Conservation (phyloP, 208 protist species). For the Leishmania lainsoni region DNA sequence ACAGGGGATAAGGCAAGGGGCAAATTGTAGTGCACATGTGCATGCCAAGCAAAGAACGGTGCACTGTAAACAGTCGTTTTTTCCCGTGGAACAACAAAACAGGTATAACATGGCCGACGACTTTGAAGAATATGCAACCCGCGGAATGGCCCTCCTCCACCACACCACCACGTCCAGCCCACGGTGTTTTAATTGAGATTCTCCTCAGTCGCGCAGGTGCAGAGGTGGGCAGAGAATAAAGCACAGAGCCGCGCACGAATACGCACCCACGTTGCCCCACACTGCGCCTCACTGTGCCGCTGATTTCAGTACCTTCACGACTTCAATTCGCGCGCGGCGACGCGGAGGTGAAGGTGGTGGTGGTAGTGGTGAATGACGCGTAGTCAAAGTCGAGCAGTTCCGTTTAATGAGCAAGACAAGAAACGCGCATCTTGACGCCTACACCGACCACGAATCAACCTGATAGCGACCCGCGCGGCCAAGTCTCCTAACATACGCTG, state of each 20-base stretch:
- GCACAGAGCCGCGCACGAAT: not conserved
- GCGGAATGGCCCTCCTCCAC: not conserved
- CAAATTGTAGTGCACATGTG: not conserved
- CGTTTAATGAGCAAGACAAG: not conserved
- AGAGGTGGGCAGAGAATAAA: not conserved
- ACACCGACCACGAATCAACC: constrained; percentile 90
- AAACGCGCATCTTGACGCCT: constrained; percentile 5
- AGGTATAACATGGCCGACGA: not conserved
- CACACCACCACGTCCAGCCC: not conserved
- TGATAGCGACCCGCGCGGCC: constrained; percentile 64
- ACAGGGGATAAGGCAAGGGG: not conserved
- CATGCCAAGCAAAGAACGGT: not conserved
- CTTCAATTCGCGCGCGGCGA: not conserved
- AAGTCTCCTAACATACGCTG: constrained; percentile 42
- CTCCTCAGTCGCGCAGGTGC: not conserved
- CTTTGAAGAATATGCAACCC: not conserved
- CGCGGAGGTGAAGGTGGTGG: not conserved
- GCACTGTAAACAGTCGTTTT: not conserved
- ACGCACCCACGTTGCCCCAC: not conserved
- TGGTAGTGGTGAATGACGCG: not conserved
- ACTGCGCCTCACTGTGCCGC: not conserved
- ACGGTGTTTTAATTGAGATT: not conserved
- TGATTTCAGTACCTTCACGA: not conserved
- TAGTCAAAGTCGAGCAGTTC: not conserved
- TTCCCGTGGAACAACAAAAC: not conserved